Conservation (phyloP, 1,139 yeast species). For the Nadsonia starkeyi-henricii region DNA sequence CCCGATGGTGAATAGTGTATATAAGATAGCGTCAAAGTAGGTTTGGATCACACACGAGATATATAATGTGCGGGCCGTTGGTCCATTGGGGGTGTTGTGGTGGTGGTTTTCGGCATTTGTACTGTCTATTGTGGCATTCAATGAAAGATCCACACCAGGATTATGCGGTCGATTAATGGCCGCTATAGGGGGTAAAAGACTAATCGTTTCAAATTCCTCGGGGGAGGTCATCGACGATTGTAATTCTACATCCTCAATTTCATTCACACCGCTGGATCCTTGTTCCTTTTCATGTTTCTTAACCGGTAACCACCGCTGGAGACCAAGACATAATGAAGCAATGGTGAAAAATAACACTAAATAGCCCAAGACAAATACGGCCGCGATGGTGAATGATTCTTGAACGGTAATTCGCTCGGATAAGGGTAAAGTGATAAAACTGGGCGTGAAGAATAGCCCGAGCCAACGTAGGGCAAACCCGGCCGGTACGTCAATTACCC, state of each 20-base stretch:
- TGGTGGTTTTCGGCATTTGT: no score
- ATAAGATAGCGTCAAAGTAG: conserved; percentile 45
- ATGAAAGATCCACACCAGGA: not conserved
- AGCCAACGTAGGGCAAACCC: conserved; percentile 4
- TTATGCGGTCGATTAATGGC: not conserved
- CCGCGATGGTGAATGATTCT: conserved; percentile 6
- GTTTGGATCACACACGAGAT: conserved; percentile 8
- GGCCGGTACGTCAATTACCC: conserved; percentile 2
- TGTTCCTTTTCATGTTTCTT: conserved; percentile 3
- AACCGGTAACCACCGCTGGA: conserved; percentile 1
- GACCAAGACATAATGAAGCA: conserved; percentile 2
- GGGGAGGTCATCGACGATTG: not conserved
- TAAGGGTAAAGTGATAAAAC: conserved; percentile 4
- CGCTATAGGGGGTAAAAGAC: not conserved
- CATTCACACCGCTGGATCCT: not conserved
- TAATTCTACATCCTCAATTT: not conserved
- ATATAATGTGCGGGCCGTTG: no score
- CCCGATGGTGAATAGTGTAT: conserved; percentile 31
- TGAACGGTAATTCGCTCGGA: conserved; percentile 3
- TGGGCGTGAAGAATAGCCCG: conserved; percentile 3
- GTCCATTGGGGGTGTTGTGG: no score
- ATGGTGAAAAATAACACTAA: not conserved
- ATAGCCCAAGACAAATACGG: conserved; percentile 4
- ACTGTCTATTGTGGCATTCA: no score
- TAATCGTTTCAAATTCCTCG: not conserved